Evolutionary conservation across 768 basidiomycete genomes (phyloP), one percentile per base, ranked within the genome.

Genomic region (Hypsizygus marmoreus): DNA sequence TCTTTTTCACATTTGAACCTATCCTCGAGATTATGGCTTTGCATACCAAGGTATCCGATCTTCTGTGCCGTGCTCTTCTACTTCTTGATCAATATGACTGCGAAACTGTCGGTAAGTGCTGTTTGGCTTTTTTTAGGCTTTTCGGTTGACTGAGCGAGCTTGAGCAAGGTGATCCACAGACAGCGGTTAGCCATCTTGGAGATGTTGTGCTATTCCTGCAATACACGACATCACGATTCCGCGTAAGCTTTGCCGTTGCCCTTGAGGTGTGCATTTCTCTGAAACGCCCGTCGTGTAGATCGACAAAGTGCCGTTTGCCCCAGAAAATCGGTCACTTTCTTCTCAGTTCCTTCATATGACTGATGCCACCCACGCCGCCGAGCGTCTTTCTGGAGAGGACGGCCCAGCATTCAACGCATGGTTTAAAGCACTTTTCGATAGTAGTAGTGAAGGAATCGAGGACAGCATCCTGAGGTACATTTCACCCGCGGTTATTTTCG

Each of bases 361-460:
- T 4, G 73, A 78, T 13, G 58, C 69, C 28, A 62, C 76, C 8
- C 67, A 75, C 38, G 59, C 69, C 5, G 23, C 63, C 0, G 72
- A 76, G 6, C 68, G 70, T 16, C 61, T 80, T 8, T 63, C 71
- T 13, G 54, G 51, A 23, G 76, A 79, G 39, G 77, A 80, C 30
- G 56, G 64, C 30, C 49, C 50, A 31, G 72, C 75, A 14, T 80
- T 81, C 51, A 58, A 64, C 25, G 68, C 72, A 7, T 92, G 90
- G 90, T 81, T 75, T 54, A 90, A 88, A 57, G 84, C 86, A 0
- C 69, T 92, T 20, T 91, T 91, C 60, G 88, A 90, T 58, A 81
- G 70, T 38, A 72, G 70, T 48, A 89, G 80, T 51, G 90, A 91
- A 60, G 90, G 90, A 1, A 91, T 92, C 20, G 90, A 91, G 53